Evolutionary conservation across 345 rosid genomes (phyloP).

Genomic region (Brassica cretica): DNA sequence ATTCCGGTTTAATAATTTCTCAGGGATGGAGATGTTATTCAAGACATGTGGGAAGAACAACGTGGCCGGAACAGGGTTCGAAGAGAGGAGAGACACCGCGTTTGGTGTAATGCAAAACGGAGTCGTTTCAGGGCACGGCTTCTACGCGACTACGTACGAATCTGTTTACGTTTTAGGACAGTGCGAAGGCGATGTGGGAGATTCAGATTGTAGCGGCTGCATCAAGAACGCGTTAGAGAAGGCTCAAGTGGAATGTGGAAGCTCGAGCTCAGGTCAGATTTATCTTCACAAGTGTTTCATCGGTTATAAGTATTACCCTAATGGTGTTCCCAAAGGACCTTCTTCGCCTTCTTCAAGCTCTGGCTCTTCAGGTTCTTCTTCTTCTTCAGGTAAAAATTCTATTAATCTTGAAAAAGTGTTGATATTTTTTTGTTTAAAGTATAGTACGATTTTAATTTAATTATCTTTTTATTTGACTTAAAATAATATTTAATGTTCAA

Average conservation of each 20-base stretch:
- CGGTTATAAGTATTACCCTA: slow-evolving; percentile 76
- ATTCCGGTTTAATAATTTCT: slow-evolving; percentile 8
- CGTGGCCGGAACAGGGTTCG: slow-evolving; percentile 73
- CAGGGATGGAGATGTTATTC: slow-evolving; percentile 83
- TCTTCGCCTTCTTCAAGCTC: slow-evolving; percentile 46
- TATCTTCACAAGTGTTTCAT: slow-evolving; percentile 88
- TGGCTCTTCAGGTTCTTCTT: slow-evolving; percentile 42
- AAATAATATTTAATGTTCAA: neutral
- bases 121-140: slow-evolving; percentile 70
- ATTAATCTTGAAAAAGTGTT: slow-evolving; percentile 3
- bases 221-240: slow-evolving; percentile 70
- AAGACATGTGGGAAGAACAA: slow-evolving; percentile 75
- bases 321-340: slow-evolving; percentile 70
- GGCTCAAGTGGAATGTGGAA: slow-evolving; percentile 95
- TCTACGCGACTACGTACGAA: slow-evolving; percentile 66
- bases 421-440: neutral
- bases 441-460: neutral
- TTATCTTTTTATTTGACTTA: neutral
- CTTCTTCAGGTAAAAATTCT: slow-evolving; percentile 33
- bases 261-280: slow-evolving; percentile 75
- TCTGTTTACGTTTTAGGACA: slow-evolving; percentile 76
- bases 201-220: slow-evolving; percentile 87
- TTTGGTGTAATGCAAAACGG: slow-evolving; percentile 70
- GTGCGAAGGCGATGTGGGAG: slow-evolving; percentile 95
- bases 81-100: slow-evolving; percentile 82